Evolutionary conservation across 306 rosid genomes (phyloP).

Genomic region (Trifolium dubium): DNA sequence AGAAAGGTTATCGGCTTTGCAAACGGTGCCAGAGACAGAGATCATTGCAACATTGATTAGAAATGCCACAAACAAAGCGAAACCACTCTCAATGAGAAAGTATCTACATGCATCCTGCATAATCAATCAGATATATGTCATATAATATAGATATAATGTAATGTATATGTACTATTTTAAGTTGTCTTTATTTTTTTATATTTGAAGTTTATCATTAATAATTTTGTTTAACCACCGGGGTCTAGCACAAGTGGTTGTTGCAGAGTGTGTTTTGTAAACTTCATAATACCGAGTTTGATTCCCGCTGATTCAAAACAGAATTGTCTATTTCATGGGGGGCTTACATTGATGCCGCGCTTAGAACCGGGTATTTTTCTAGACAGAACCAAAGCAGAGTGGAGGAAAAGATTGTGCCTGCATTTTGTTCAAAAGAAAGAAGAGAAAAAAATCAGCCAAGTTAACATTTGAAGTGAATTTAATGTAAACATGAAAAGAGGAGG

Average conservation of each 20-base stretch:
- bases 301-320: no score
- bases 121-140: slow-evolving; percentile 8
- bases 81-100: slow-evolving; percentile 77
- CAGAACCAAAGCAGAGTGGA: slow-evolving; percentile 91
- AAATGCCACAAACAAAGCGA: slow-evolving; percentile 78
- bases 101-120: slow-evolving; percentile 82
- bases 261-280: no score
- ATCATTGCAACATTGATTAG: slow-evolving; percentile 75
- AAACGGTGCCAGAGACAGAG: slow-evolving; percentile 75
- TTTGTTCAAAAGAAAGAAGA: background rate
- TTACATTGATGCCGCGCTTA: slow-evolving; percentile 80
- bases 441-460: background rate
- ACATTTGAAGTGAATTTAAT: background rate
- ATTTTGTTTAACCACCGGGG: background rate
- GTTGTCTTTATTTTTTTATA: background rate
- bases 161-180: background rate
- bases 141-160: background rate
- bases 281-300: no score
- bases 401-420: slow-evolving; percentile 90
- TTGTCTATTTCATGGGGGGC: background rate
- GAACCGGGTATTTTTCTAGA: slow-evolving; percentile 77
- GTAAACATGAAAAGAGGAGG: background rate
- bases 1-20: slow-evolving; percentile 53
- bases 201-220: background rate
- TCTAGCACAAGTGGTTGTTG: no score